Evolutionary conservation across 495 filamentous ascomycete species (phyloP), one percentile per base, ranked within the genome.

Genomic region (Hypoxylon fragiforme): DNA sequence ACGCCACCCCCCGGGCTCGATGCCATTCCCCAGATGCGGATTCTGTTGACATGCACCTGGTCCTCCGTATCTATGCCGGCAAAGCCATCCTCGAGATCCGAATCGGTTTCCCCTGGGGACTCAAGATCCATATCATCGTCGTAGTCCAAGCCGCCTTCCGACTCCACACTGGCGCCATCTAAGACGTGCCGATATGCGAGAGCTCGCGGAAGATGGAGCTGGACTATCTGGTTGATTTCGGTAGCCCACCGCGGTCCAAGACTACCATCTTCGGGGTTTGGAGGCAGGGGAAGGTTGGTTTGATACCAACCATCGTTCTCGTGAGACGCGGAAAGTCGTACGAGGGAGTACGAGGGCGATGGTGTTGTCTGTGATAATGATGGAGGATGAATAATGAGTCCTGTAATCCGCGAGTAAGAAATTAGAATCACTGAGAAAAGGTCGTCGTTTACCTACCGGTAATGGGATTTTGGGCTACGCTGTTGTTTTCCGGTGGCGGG

Each of bases 291-390:
- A 11, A 71, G 38, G 46, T 78, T 79, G 7, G 68, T 75, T 34
- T 78, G 68, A 42, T 70, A 73, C 75, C 75, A 79, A 37, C 64
- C 62, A 0, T 62, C 50, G 39, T 75, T 77, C 14, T 70, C 70
- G 19, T 73, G 53, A 1, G 74, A 77, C 7, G 74, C 75, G 0
- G 75, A 77, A 22, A 72, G 57, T 14, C 76, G 73, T n/a, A 74
- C 61, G 7, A 75, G 64, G 1, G 75, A 73, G 48, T 76, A 79
- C 1, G 66, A 57, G 0, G 74, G 73, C 2, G 57, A 63, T 0
- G 61, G 19, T 0, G 63, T 59, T 19, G 55, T 61, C 5, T 70
- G 61, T 13, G 56, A 44, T 0, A 62, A 56, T 22, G 72, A 61
- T 9, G 73, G 69, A 0, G 69, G 70, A 32, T 77, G 75, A 14